Evolutionary conservation across 352 stramenopile species (phyloP), one percentile per base, ranked within the genome.

Genomic region (Pythium plurisporium): DNA sequence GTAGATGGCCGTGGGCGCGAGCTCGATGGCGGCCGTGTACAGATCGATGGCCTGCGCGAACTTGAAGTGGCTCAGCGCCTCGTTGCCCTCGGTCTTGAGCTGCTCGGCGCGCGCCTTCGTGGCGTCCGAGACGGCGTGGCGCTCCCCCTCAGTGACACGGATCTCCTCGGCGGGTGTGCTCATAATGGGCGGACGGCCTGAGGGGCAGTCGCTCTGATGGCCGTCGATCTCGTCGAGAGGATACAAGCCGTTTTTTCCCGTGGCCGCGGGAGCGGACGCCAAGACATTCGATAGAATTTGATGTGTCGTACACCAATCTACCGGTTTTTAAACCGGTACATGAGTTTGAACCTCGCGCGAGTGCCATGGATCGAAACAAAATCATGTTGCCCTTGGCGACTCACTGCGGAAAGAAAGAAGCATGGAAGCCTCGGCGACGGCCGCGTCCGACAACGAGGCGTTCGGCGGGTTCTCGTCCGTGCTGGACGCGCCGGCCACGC

Each of bases 1-100:
- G 73, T 96, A 97, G 64, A 98, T 95, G 29, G 94, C 89, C 15
- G 84, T 97, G 12, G 90, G 89, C 17, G 59, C 62, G 20, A 98
- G 69, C 55, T 75, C 81, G 52, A 98, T 97, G 17, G 91, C 94
- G 40, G 85, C 64, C 44, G 86, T 88, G 75, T 98, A 98, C 36
- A 94, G 57, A 17, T 94, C 82, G 8, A 96, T 72, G 17, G 93
- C 93, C 14, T 74, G 55, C 2, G 71, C 60, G 59, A 95, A 95
- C 43, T 92, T 79, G 62, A 93, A 93, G 54, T 91, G 76, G 51
- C 69, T 58, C 36, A 97, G 75, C 45, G 80, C 76, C 37, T 78
- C 70, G 63, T 97, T 97, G 59, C 89, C 89, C 69, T 95, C 59
- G 27, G 67, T 49, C 70, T 97, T 97, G 49, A 95, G 72, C 36